Percentiles rank a stretch among this genome's conserved stretches.
Conservation (phyloP, 2,329 filamentous ascomycete genomes). For the Penicillium glabrum region DNA sequence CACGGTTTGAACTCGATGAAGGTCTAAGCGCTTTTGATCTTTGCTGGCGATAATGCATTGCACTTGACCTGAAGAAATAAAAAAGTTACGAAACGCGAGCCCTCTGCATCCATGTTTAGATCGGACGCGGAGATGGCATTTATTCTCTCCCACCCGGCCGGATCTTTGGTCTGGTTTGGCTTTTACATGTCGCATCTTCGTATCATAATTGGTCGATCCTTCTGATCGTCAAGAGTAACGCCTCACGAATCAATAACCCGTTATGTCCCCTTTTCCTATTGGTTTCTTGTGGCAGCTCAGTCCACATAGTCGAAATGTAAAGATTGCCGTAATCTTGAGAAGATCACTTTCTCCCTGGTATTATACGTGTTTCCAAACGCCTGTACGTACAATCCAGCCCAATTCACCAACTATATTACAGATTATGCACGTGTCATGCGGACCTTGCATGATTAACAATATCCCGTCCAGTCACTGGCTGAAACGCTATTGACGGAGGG, state of each 20-base stretch:
- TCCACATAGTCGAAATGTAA: not conserved
- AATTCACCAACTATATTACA: not conserved
- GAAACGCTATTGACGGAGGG: not conserved
- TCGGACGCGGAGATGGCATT: slow-evolving; percentile 11
- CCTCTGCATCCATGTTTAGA: slow-evolving; percentile 12
- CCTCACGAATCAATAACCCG: slow-evolving; percentile 37
- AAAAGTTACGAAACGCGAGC: slow-evolving; percentile 21
- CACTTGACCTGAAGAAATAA: slow-evolving; percentile 26
- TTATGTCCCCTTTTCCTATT: slow-evolving; percentile 13
- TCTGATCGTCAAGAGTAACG: slow-evolving; percentile 33
- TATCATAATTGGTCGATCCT: slow-evolving; percentile 29
- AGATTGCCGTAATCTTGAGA: not conserved
- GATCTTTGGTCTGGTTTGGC: slow-evolving; percentile 21
- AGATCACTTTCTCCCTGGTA: not conserved
- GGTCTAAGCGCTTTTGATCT: slow-evolving; percentile 62
- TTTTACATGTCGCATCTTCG: slow-evolving; percentile 26
- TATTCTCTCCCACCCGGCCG: slow-evolving; percentile 12
- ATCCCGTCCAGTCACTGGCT: slow-evolving; percentile 10
- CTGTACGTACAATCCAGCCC: not conserved
- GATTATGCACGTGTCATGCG: not conserved
- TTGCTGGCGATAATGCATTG: slow-evolving; percentile 15
- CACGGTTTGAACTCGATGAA: slow-evolving; percentile 86
- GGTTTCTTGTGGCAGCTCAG: not conserved
- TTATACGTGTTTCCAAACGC: not conserved
- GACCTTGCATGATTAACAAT: not conserved